A percentile compares a stretch with the other conserved stretches of the same genome.
These are phyloP conservation scores for Neonectria neomacrospora DNA, from an alignment of 2,329 filamentous ascomycete genomes.

Conservation along the genomic window DNA sequence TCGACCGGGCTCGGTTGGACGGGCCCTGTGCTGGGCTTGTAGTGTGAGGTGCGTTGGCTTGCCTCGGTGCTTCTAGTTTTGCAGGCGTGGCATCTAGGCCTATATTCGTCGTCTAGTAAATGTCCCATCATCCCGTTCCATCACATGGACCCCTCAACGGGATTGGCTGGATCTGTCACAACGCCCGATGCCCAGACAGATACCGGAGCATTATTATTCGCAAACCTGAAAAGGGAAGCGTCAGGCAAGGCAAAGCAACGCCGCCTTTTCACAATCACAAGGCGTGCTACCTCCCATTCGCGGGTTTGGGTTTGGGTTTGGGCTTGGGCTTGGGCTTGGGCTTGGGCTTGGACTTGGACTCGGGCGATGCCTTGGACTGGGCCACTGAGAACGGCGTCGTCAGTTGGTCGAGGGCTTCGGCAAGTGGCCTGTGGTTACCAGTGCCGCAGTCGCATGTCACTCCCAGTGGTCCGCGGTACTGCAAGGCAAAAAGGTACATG, in stretches of 20 bases:
- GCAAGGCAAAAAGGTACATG: slow-evolving; percentile 9
- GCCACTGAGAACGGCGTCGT: background rate
- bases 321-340: background rate
- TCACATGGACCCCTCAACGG: slow-evolving; percentile 9
- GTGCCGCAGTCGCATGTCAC: background rate
- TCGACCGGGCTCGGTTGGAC: background rate
- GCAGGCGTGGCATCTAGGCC: background rate
- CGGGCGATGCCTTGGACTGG: slow-evolving; percentile 3
- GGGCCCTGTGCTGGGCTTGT: background rate
- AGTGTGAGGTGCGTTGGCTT: background rate
- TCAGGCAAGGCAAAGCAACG: background rate
- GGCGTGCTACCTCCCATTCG: slow-evolving; percentile 3
- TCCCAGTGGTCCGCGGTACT: slow-evolving; percentile 15
- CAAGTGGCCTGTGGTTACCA: slow-evolving; percentile 14
- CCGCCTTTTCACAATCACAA: slow-evolving; percentile 3
- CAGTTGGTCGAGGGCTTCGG: no score
- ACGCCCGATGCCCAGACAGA: background rate
- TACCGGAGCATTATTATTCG: background rate
- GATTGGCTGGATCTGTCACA: slow-evolving; percentile 22
- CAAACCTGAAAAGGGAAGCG: background rate
- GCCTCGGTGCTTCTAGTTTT: background rate
- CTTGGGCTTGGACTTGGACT: slow-evolving; percentile 18
- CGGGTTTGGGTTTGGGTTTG: no score
- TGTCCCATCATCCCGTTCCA: slow-evolving; percentile 9
- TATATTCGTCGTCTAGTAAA: background rate